These are phyloP conservation scores for Penstemon newberryi DNA, from an alignment of 257 asterid species.

Conservation along the genomic window DNA sequence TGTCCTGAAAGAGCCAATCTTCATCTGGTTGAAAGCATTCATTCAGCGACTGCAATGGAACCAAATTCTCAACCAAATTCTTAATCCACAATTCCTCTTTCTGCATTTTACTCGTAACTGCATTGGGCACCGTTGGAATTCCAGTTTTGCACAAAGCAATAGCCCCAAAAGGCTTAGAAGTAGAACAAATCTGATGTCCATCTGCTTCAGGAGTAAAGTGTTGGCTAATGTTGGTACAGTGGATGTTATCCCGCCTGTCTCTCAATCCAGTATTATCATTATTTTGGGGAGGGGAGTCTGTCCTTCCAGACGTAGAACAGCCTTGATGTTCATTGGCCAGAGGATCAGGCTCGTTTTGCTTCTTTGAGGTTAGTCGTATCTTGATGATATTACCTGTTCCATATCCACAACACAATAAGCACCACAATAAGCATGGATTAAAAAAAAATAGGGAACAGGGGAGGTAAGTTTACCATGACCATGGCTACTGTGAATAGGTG, in stretches of 20 bases:
- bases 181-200: constrained; percentile 14
- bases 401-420: not conserved
- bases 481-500: constrained; percentile 35
- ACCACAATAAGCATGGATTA: not conserved
- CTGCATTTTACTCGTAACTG: constrained; percentile 33
- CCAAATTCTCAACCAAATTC: constrained; percentile 46
- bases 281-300: constrained; percentile 22
- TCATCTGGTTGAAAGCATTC: constrained; percentile 30
- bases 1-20: constrained; percentile 54
- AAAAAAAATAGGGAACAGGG: too few relatives aligned
- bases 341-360: constrained; percentile 25
- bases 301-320: constrained; percentile 49
- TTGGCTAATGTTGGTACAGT: not conserved
- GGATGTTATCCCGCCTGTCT: too few relatives aligned
- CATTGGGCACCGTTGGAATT: not conserved
- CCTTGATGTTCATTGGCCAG: not conserved
- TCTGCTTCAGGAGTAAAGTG: constrained; percentile 11
- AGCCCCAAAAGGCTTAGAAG: not conserved
- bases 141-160: constrained; percentile 25
- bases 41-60: constrained; percentile 34
- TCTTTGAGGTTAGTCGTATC: constrained; percentile 49
- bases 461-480: constrained; percentile 38
- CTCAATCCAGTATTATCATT: not conserved
- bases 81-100: constrained; percentile 34
- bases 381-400: constrained; percentile 54